These are phyloP conservation scores for Scedosporium apiospermum DNA, from an alignment of 2,329 filamentous ascomycete species.

Conservation along the genomic window DNA sequence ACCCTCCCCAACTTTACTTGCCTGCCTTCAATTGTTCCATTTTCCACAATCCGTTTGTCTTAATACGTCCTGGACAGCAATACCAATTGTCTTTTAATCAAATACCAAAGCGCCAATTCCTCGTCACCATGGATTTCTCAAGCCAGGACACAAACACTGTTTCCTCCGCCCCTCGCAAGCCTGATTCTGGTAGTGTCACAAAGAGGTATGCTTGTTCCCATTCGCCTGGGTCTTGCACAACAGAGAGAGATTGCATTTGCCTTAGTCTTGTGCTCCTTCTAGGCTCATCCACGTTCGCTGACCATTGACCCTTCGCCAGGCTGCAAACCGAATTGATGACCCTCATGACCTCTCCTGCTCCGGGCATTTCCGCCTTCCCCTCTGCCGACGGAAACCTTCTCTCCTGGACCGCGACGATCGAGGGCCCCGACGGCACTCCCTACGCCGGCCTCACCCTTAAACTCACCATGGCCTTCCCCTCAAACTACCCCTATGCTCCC, in stretches of 20 bases:
- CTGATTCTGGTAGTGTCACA: conserved; percentile 64
- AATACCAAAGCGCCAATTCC: background rate
- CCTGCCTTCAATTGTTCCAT: too few relatives aligned
- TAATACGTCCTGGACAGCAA: background rate
- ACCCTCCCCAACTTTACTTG: too few relatives aligned
- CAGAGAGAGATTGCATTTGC: background rate
- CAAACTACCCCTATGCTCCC: conserved; percentile 85
- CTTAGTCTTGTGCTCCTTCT: conserved; percentile 6
- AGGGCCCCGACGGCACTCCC: conserved; percentile 82
- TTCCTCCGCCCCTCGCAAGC: background rate
- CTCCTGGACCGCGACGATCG: conserved; percentile 88
- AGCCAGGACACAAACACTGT: background rate
- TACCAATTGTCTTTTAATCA: background rate
- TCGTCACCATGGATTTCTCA: background rate
- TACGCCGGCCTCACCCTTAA: conserved; percentile 86
- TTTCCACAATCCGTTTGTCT: too few relatives aligned
- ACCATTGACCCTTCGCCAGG: conserved; percentile 34
- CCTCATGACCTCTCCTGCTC: conserved; percentile 90
- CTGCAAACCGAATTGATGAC: conserved; percentile 97
- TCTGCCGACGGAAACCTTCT: conserved; percentile 83
- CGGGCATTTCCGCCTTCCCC: conserved; percentile 91
- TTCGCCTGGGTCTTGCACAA: too few relatives aligned
- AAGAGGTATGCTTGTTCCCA: conserved; percentile 50
- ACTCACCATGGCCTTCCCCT: conserved; percentile 81
- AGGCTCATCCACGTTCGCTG: background rate